Evolutionary conservation across 208 protist species (phyloP), one percentile per base, ranked within the genome.

Genomic region (Lotmaria passim): DNA sequence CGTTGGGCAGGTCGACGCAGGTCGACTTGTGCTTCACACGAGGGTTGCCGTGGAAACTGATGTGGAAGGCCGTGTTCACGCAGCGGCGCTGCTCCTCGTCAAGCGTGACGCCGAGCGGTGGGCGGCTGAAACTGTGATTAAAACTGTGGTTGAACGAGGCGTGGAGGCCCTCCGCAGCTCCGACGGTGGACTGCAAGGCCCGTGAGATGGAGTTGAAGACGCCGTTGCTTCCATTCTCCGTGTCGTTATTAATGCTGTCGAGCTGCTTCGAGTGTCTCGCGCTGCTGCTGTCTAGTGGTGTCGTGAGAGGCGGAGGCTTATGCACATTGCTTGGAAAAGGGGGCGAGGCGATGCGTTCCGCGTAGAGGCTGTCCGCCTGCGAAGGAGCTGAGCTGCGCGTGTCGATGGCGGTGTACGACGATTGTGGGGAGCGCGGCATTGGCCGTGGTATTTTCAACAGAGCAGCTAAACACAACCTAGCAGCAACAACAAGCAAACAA

Each of bases 21-120:
- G 73, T 87, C n/a, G 69, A 41, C 39, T 65, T 70, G 75, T 85
- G 78, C 64, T 84, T 82, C 30, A 95, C 79, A 24, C 85, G 79
- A 23, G 80, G 73, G 59, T 95, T 79, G 17, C 79, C 79, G 34
- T 70, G 51, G 51, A 93, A 93, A 21, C 73, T 77, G 23, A 81
- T 56, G 34, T 76, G 71, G 79, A 84, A 94, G 28, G 86, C 85
- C 7, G 26, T 59, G 73, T 82, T 67, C 31, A 87, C 56, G 53
- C 82, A 89, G 23, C 78, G 74, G 21, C 69, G 60, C 55, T 86
- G 77, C 34, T 60, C 44, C 15, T 75, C 69, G 44, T 90, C 78
- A 5, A 77, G 60, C 15, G 23, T 53, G 26, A 70, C 66, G 33
- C 67, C 47, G 38, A 77, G 57, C 24, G 36, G 28, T 11, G 57